Conservation (phyloP, 306 rosid genomes). For the Aeschynomene evenia region DNA sequence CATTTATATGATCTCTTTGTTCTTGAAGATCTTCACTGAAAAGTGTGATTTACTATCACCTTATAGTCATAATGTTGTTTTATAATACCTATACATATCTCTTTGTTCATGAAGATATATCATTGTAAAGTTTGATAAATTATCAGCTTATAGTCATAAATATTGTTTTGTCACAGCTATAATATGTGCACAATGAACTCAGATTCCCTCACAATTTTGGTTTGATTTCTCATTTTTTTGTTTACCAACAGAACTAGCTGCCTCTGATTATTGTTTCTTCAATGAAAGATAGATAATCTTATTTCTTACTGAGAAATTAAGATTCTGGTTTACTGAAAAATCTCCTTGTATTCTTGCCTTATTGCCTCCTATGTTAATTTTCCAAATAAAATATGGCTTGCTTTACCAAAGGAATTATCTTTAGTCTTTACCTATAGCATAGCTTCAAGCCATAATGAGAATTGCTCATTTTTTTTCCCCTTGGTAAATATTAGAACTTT, state of each 20-base stretch:
- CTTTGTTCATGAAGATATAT: conserved; percentile 12
- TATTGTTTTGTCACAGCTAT: conserved; percentile 25
- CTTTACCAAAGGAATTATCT: too few relatives aligned
- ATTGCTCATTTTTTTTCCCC: too few relatives aligned
- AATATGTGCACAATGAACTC: not conserved
- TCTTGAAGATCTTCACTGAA: conserved; percentile 10
- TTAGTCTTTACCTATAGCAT: too few relatives aligned
- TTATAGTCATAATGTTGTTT: conserved; percentile 23
- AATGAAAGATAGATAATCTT: not conserved
- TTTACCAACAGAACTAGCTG: not conserved
- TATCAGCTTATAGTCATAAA: conserved; percentile 19
- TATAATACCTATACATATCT: conserved; percentile 18
- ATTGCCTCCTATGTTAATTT: too few relatives aligned
- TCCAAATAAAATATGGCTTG: too few relatives aligned
- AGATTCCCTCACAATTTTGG: not conserved
- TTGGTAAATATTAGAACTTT: not conserved
- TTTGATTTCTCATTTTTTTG: too few relatives aligned
- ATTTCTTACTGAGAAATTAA: not conserved
- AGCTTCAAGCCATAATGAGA: too few relatives aligned
- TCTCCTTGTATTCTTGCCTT: too few relatives aligned
- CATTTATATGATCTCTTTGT: conserved; percentile 1
- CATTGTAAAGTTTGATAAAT: not conserved
- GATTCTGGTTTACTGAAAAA: not conserved
- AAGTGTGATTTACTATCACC: conserved; percentile 9
- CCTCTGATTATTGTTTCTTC: conserved; percentile 2